phyloP scores from a whole-genome alignment of 306 rosid genomes.

The Trifolium fragiferum region DNA sequence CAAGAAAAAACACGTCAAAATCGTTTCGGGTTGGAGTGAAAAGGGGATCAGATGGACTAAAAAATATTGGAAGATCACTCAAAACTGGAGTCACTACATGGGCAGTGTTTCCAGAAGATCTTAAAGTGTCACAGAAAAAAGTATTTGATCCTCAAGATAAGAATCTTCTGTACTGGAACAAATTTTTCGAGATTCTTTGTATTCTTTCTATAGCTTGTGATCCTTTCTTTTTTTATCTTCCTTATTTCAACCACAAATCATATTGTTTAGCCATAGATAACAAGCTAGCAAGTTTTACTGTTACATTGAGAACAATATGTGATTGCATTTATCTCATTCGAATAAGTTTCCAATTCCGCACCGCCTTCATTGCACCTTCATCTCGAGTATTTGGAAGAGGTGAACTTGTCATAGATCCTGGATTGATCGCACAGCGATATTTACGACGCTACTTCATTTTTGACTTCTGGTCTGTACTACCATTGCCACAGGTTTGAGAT shows the following conservation, averaged over 20 bases:
- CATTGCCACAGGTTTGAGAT: conserved; percentile 84
- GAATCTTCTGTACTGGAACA: conserved; percentile 79
- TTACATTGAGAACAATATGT: conserved; percentile 54
- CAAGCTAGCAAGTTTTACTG: conserved; percentile 54
- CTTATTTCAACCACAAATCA: conserved; percentile 66
- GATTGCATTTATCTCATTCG: conserved; percentile 74
- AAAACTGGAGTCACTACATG: conserved; percentile 62
- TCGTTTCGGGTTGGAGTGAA: conserved; percentile 61
- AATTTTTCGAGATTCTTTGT: conserved; percentile 76
- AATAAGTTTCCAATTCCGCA: conserved; percentile 74
- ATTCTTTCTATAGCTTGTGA: conserved; percentile 79
- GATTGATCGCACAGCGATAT: conserved; percentile 76
- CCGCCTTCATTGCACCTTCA: conserved; percentile 89
- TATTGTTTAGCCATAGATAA: conserved; percentile 79
- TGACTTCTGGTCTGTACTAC: conserved; percentile 76
- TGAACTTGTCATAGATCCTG: conserved; percentile 89
- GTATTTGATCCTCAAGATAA: conserved; percentile 85
- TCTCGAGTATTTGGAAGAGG: conserved; percentile 96
- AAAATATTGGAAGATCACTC: conserved; percentile 71
- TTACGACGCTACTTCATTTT: conserved; percentile 68
- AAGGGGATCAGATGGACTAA: conserved; percentile 79
- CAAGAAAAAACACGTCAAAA: conserved; percentile 52
- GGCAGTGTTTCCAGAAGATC: conserved; percentile 80
- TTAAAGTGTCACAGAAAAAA: conserved; percentile 67
- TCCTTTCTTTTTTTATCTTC: conserved; percentile 89